Conservation (phyloP, 2,329 filamentous ascomycete species). For the Cladophialophora bantiana region DNA sequence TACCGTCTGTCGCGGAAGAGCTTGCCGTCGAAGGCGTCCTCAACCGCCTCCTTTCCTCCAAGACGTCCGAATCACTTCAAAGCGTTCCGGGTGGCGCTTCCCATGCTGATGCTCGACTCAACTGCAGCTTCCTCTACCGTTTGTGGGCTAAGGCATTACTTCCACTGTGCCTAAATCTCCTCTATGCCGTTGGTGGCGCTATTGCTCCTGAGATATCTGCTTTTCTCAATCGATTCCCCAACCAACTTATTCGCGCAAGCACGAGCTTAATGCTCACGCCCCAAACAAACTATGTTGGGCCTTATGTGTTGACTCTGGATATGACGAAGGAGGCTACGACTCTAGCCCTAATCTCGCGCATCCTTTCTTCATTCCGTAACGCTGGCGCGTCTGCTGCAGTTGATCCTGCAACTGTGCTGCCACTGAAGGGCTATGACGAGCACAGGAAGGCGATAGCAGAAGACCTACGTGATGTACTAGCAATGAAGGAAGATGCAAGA, state of each 20-base stretch:
- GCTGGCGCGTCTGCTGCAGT: constrained; percentile 69
- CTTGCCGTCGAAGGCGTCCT: constrained; percentile 87
- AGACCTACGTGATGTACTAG: constrained; percentile 73
- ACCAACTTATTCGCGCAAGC: constrained; percentile 75
- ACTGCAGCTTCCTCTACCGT: constrained; percentile 76
- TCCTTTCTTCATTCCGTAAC: constrained; percentile 71
- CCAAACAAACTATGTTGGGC: constrained; percentile 46
- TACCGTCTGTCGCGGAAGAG: constrained; percentile 83
- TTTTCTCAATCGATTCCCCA: constrained; percentile 88
- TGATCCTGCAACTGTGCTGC: constrained; percentile 68
- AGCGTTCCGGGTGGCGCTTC: constrained; percentile 68
- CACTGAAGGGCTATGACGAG: constrained; percentile 65
- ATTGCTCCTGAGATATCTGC: constrained; percentile 83
- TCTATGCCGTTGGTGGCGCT: constrained; percentile 79
- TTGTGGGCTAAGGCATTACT: constrained; percentile 91
- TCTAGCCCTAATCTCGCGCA: constrained; percentile 75
- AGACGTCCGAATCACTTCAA: constrained; percentile 78
- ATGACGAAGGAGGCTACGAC: constrained; percentile 48
- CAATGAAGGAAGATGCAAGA: constrained; percentile 31
- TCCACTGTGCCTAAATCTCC: constrained; percentile 85
- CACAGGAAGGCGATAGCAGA: constrained; percentile 75
- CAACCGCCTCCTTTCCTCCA: constrained; percentile 78
- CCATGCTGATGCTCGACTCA: constrained; percentile 76
- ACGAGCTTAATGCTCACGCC: constrained; percentile 68
- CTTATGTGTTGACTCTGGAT: constrained; percentile 50